These are phyloP conservation scores for Capsicum baccatum DNA, from an alignment of 257 asterid species.

Conservation along the genomic window DNA sequence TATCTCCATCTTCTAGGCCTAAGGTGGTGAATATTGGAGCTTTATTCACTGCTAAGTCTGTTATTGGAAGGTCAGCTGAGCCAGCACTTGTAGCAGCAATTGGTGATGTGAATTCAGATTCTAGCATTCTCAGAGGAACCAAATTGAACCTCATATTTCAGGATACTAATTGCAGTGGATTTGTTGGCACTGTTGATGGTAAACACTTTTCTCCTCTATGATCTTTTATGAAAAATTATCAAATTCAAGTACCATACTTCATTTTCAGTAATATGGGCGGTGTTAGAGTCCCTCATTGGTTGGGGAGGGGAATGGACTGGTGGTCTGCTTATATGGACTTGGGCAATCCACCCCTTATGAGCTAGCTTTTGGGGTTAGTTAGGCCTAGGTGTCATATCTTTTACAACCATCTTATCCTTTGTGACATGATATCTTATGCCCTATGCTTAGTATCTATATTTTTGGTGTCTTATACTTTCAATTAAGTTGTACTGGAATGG, in stretches of 20 bases:
- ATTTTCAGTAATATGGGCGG: slow-evolving; percentile 2
- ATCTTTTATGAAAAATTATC: neutral
- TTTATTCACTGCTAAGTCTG: slow-evolving; percentile 69
- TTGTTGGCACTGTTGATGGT: slow-evolving; percentile 88
- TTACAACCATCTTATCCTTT: neutral
- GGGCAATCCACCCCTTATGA: neutral
- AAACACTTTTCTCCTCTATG: slow-evolving; percentile 21
- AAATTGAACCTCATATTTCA: slow-evolving; percentile 65
- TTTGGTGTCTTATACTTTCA: slow-evolving; percentile 11
- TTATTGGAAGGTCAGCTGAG: slow-evolving; percentile 74
- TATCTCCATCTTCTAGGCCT: slow-evolving; percentile 38
- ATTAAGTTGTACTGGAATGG: neutral
- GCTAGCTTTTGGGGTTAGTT: neutral
- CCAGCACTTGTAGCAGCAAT: slow-evolving; percentile 81
- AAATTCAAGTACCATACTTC: slow-evolving; percentile 13
- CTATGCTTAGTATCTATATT: neutral
- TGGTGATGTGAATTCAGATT: slow-evolving; percentile 73
- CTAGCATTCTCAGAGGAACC: slow-evolving; percentile 54
- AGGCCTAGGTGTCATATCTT: neutral
- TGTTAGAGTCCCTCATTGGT: neutral
- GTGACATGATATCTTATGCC: neutral
- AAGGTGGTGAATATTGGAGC: slow-evolving; percentile 73
- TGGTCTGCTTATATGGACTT: neutral
- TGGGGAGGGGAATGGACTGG: neutral
- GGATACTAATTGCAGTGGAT: slow-evolving; percentile 94